phyloP scores from a whole-genome alignment of 495 filamentous ascomycete genomes.

The Cenococcum geophilum region DNA sequence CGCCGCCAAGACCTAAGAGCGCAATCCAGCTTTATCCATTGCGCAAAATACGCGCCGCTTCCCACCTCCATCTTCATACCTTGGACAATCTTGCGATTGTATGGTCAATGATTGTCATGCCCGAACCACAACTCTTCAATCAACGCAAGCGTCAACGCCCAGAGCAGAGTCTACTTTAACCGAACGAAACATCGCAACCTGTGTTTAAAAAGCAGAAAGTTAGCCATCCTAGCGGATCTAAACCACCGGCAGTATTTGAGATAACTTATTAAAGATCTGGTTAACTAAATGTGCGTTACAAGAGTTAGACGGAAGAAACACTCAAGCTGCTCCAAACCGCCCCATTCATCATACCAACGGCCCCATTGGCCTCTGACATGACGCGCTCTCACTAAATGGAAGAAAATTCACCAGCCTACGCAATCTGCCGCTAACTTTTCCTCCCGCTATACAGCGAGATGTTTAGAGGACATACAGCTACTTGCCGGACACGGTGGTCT shows the following conservation, averaged over 20 bases:
- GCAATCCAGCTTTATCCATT: background rate
- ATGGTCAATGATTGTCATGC: conserved; percentile 20
- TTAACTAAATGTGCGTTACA: conserved; percentile 32
- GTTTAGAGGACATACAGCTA: conserved; percentile 24
- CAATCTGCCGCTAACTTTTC: conserved; percentile 20
- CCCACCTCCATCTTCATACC: conserved; percentile 12
- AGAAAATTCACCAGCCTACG: conserved; percentile 8
- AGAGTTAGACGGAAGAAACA: conserved; percentile 34
- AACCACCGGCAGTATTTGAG: conserved; percentile 32
- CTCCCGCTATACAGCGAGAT: background rate
- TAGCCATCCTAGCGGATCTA: conserved; percentile 17
- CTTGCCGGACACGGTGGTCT: conserved; percentile 25
- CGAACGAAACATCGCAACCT: conserved; percentile 13
- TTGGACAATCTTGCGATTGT: conserved; percentile 10
- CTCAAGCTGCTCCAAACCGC: conserved; percentile 18
- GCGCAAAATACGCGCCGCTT: conserved; percentile 17
- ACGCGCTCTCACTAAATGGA: conserved; percentile 23
- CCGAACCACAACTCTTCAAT: conserved; percentile 18
- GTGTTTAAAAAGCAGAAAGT: conserved; percentile 29
- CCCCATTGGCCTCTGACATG: conserved; percentile 23
- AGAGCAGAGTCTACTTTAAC: conserved; percentile 16
- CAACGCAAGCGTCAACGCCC: conserved; percentile 20
- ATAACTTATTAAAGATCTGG: conserved; percentile 34
- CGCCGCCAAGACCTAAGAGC: background rate
- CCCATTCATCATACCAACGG: conserved; percentile 18